Base-by-base conservation (phyloP, 2,329 filamentous ascomycete genomes). In the Nemania serpens region DNA sequence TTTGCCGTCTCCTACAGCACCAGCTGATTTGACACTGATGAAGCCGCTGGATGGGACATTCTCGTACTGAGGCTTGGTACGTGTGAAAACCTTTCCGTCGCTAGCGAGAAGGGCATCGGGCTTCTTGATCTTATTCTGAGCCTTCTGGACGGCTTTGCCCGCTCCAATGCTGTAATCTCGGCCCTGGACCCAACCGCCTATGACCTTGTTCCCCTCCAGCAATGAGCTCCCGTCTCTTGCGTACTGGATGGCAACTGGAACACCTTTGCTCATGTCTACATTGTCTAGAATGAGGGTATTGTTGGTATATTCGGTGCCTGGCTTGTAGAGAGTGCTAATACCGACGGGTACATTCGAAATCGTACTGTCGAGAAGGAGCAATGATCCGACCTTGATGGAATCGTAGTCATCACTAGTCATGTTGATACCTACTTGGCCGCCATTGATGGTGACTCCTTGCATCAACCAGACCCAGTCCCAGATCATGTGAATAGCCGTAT, bases 401-500 rank as follows among this genome's bases (percentile, higher is more conserved):
- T 81, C 78, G 34, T 79, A 74, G 25, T 81, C 84, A 50, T 86
- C 84, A 67, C 84, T 85, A 55, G 88, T 85, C 87, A 96, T 91
- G 76, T 96, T 90, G 64, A 96, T 79, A 57, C 91, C 92, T 41
- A 93, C 77, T n/a, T 80, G 78, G 73, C 89, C 91, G 73, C 89
- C 86, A 74, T 91, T 87, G 76, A 96, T 91, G 47, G 78, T 83
- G 39, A 96, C 68, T 37, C 85, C 89, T 73, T 94, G 91, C 77
- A 95, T 86, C 46, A 88, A 87, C 89, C 90, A 96, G 17, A 87
- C 81, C 92, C 92, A 96, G 79, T 94, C 91, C 92, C 92, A 96
- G 81, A 93, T 93, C 87, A 95, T 90, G 78, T 85, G 91, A 65
- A 96, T 87, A 63, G 90, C 92, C 1, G 91, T 96, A 72, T 91